phyloP scores from a whole-genome alignment of 2,329 filamentous ascomycete species.

The Penicillium sp. region DNA sequence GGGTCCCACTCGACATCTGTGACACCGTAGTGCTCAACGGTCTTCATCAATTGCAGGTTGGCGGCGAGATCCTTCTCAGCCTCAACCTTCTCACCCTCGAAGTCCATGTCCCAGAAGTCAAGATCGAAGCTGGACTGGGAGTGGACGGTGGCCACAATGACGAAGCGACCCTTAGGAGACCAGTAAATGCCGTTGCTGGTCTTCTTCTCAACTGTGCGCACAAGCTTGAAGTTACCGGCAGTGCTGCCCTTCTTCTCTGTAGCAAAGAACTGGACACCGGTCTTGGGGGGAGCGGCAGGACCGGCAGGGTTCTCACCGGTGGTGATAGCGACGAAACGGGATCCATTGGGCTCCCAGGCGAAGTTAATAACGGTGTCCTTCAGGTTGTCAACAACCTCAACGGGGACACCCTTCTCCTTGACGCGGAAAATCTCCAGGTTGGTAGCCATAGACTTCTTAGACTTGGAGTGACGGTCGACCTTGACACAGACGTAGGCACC shows the following conservation, averaged over 20 bases:
- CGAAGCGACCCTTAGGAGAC: slow-evolving; percentile 93
- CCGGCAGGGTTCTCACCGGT: slow-evolving; percentile 78
- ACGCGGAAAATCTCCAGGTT: slow-evolving; percentile 98
- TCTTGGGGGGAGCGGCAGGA: slow-evolving; percentile 87
- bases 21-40: slow-evolving; percentile 92
- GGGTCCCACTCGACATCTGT: slow-evolving; percentile 99
- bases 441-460: slow-evolving; percentile 95
- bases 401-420: slow-evolving; percentile 94
- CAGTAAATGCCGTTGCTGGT: slow-evolving; percentile 99
- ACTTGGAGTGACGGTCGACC: slow-evolving; percentile 98
- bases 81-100: slow-evolving; percentile 94
- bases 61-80: slow-evolving; percentile 90
- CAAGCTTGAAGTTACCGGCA: slow-evolving; percentile 92
- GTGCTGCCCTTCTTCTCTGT: slow-evolving; percentile 89
- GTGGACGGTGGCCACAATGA: slow-evolving; percentile 88
- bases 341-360: slow-evolving; percentile 97
- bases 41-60: slow-evolving; percentile 93
- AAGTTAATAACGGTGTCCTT: slow-evolving; percentile 99
- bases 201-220: slow-evolving; percentile 96
- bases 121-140: slow-evolving; percentile 93
- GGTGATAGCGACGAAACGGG: slow-evolving; percentile 95
- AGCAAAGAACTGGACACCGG: slow-evolving; percentile 91
- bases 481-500: slow-evolving; percentile 94
- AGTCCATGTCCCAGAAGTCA: slow-evolving; percentile 97
- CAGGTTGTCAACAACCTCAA: slow-evolving; percentile 95